Evolutionary conservation across 352 stramenopile species (phyloP), one percentile per base, ranked within the genome.

Genomic region (Pythium folliculosum): DNA sequence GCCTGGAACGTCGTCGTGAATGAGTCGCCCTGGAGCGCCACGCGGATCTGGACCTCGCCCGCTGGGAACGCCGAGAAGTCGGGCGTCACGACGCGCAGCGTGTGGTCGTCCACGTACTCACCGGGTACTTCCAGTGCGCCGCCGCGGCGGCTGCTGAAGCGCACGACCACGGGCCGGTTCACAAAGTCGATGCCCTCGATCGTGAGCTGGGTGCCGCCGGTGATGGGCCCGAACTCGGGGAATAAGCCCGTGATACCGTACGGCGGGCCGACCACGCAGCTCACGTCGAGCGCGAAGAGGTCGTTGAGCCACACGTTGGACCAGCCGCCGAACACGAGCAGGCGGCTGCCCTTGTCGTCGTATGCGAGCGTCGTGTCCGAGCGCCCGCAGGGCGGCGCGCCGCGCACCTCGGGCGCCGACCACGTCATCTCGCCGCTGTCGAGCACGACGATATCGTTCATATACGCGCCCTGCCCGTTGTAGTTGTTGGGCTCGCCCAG

Each of bases 261-360:
- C 10, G 96, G 96, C 21, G 97, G 97, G 0, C 97, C 97, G 5
- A 99, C 96, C 23, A 99, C 90, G 45, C 95, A 95, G 57, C 84
- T 92, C 32, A 99, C 96, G 50, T 98, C 92, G 32, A 98, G 93
- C 12, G 86, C 78, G 65, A 87, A 94, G n/a, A 97, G 75, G 53
- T 98, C 89, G 58, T 95, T 88, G 23, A 97, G 79, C 95, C 96
- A 99, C 37, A 90, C 80, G 63, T 98, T 98, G 1, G 94, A 91
- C 96, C 97, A 99, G 30, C 97, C 97, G 22, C 97, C 97, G 72
- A 98, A 99, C 27, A 99, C 71, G 30, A 99, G 72, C 19, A 99
- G 67, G 0, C 91, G 82, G 37, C 88, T 96, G 38, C 87, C 86
- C 55, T 97, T 96, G 73, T 93, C 85, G 50, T 98, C 96, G 76